These are phyloP conservation scores for Erigeron canadensis DNA, from an alignment of 129 eudicot species.

Conservation along the genomic window DNA sequence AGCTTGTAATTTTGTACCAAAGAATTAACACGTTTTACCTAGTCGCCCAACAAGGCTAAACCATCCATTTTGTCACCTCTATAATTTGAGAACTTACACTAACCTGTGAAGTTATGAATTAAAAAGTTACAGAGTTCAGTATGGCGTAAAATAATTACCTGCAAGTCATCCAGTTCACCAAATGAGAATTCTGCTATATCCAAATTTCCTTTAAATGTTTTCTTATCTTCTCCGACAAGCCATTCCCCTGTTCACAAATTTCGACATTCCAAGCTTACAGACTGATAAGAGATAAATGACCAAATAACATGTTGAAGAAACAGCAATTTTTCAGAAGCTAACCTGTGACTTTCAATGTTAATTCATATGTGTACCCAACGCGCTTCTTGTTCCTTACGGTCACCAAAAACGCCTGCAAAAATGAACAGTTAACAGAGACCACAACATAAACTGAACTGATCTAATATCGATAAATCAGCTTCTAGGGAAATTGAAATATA, in stretches of 20 bases:
- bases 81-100: not conserved
- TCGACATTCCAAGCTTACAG: not conserved
- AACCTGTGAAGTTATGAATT: not conserved
- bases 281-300: not conserved
- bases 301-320: not conserved
- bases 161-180: slow-evolving; percentile 94
- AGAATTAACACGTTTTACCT: not conserved
- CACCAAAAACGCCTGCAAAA: slow-evolving; percentile 80
- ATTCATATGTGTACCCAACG: slow-evolving; percentile 89
- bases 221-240: slow-evolving; percentile 76
- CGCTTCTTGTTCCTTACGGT: slow-evolving; percentile 94
- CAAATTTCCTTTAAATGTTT: slow-evolving; percentile 63
- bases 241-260: slow-evolving; percentile 68
- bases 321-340: slow-evolving; percentile 21
- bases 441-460: not conserved
- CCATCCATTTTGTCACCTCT: not conserved
- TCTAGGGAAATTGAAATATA: not conserved
- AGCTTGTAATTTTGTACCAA: not conserved
- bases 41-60: not conserved
- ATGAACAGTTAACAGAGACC: slow-evolving; percentile 3
- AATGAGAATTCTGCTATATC: slow-evolving; percentile 82
- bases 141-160: slow-evolving; percentile 48
- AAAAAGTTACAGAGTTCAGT: not conserved
- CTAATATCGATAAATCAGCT: not conserved
- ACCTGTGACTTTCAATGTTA: slow-evolving; percentile 83